Evolutionary conservation across 179 eudicot species (phyloP).

Genomic region (Vitellaria paradoxa): DNA sequence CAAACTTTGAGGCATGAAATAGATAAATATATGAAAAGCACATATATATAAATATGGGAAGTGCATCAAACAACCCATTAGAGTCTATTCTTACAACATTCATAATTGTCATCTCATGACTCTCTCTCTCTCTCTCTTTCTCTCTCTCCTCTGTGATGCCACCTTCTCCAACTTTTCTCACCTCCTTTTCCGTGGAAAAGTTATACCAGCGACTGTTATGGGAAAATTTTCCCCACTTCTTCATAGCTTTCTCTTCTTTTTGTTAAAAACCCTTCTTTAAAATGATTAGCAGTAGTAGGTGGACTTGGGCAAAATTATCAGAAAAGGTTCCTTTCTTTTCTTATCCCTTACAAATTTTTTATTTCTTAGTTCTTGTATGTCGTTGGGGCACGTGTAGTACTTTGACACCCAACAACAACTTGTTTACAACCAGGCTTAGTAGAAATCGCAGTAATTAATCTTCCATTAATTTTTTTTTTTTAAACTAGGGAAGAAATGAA

Average conservation of each 20-base stretch:
- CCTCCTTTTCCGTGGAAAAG: slow-evolving; percentile 18
- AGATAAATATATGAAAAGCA: not conserved
- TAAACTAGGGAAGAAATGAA: not conserved
- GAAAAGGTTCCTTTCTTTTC: slow-evolving; percentile 12
- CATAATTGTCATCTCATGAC: slow-evolving; percentile 31
- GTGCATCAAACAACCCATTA: slow-evolving; percentile 24
- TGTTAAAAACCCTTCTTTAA: not conserved
- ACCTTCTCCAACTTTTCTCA: slow-evolving; percentile 14
- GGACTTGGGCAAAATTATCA: slow-evolving; percentile 2
- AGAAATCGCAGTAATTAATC: not conserved
- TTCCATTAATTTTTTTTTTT: not conserved
- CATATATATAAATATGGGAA: not conserved
- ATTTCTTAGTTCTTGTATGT: not conserved
- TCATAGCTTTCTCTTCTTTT: slow-evolving; percentile 14
- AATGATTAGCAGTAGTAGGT: slow-evolving; percentile 7
- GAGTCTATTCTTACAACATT: slow-evolving; percentile 20
- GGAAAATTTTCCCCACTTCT: not conserved
- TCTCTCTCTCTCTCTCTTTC: not conserved
- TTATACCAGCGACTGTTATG: not conserved
- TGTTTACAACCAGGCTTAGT: slow-evolving; percentile 13
- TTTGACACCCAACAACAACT: slow-evolving; percentile 2
- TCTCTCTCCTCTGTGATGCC: slow-evolving; percentile 10
- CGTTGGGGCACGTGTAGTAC: slow-evolving; percentile 14
- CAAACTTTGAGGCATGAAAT: slow-evolving; percentile 24
- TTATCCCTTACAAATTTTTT: not conserved